Evolutionary conservation across 2,329 filamentous ascomycete genomes (phyloP).

Genomic region (Fusarium pseudocircinatum): DNA sequence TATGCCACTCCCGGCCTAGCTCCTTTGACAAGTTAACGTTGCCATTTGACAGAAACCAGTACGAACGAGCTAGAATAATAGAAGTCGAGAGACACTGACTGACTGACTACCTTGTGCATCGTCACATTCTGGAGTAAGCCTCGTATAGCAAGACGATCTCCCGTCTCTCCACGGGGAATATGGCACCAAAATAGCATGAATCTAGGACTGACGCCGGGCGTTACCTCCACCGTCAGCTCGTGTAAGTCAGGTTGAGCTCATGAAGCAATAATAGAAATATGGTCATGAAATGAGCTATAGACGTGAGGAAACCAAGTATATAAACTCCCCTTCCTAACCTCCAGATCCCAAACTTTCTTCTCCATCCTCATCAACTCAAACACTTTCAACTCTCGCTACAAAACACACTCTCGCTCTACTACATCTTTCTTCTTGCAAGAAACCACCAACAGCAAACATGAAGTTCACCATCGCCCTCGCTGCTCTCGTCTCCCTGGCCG

Average conservation of each 20-base stretch:
- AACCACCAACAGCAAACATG: conserved; percentile 39
- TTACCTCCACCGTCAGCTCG: conserved; percentile 17
- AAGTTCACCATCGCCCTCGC: conserved; percentile 42
- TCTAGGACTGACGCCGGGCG: neutral
- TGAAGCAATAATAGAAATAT: conserved; percentile 24
- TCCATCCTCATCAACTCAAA: conserved; percentile 26
- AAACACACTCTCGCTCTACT: conserved; percentile 16
- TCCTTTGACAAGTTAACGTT: conserved; percentile 15
- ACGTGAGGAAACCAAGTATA: conserved; percentile 1
- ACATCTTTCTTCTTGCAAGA: neutral
- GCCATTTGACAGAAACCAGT: neutral
- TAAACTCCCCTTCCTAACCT: conserved; percentile 2
- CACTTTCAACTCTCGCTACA: conserved; percentile 16
- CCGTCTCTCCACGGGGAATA: neutral
- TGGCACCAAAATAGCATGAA: neutral
- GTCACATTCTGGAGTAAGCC: conserved; percentile 1
- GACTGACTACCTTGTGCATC: neutral
- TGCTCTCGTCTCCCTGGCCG: conserved; percentile 35
- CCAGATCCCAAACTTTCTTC: neutral
- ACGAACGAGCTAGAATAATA: neutral
- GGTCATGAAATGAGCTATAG: neutral
- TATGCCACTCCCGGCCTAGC: neutral
- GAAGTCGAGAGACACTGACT: neutral
- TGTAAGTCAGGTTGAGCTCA: neutral
- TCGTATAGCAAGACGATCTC: conserved; percentile 13